Conservation (phyloP, 306 rosid genomes). For the Trichosanthes cucumerina region DNA sequence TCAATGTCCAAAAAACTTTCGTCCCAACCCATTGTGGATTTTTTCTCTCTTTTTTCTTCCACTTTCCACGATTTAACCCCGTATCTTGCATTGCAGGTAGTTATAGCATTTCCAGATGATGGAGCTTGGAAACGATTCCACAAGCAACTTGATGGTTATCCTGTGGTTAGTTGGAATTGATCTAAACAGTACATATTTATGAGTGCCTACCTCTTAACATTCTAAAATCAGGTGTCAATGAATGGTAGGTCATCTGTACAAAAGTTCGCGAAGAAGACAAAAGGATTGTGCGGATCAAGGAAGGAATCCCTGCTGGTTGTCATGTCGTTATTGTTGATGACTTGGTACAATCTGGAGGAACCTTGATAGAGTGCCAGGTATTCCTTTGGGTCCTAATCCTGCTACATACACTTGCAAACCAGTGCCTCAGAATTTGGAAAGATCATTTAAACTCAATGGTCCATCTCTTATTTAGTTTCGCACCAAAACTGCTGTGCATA, state of each 20-base stretch:
- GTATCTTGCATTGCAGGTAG: conserved; percentile 42
- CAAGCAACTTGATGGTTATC: conserved; percentile 69
- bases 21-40: not conserved
- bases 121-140: conserved; percentile 99
- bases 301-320: conserved; percentile 70
- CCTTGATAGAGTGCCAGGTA: conserved; percentile 96
- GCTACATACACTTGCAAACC: not conserved
- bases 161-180: conserved; percentile 41
- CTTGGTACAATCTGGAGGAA: conserved; percentile 96
- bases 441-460: not conserved
- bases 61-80: conserved; percentile 8
- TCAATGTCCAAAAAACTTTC: not conserved
- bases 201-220: not conserved
- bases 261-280: conserved; percentile 96
- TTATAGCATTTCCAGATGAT: conserved; percentile 93
- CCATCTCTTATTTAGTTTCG: not conserved
- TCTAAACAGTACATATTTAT: not conserved
- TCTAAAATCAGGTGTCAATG: conserved; percentile 3
- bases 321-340: conserved; percentile 97
- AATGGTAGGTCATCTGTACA: conserved; percentile 69
- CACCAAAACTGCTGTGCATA: not conserved
- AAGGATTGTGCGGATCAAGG: conserved; percentile 90
- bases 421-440: not conserved
- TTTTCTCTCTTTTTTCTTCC: not conserved
- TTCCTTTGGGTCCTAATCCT: not conserved